Conservation (phyloP, 2,329 filamentous ascomycete genomes). For the Calonectria henricotiae region DNA sequence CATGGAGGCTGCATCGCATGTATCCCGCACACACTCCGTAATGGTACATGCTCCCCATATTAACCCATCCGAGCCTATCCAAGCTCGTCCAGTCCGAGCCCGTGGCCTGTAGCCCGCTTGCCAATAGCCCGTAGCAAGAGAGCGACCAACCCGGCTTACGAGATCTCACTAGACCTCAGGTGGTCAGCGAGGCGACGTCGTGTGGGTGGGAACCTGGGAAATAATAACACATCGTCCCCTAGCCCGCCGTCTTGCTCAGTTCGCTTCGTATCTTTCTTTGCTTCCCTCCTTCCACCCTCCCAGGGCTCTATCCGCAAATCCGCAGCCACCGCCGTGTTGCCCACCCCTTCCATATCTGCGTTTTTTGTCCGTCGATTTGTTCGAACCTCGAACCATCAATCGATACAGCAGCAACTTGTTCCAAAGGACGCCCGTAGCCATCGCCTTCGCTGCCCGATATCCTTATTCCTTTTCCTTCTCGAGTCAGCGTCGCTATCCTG, state of each 20-base stretch:
- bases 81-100: constrained; percentile 27
- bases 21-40: constrained; percentile 22
- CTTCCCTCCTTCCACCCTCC: constrained; percentile 18
- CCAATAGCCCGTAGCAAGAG: constrained; percentile 29
- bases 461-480: neutral
- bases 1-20: constrained; percentile 18
- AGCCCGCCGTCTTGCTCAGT: constrained; percentile 34
- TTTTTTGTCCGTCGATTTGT: constrained; percentile 20
- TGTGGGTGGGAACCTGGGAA: constrained; percentile 42
- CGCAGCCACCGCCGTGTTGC: constrained; percentile 23
- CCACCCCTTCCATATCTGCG: constrained; percentile 1
- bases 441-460: constrained; percentile 29
- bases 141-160: constrained; percentile 41
- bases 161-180: constrained; percentile 49
- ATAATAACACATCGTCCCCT: constrained; percentile 44
- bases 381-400: constrained; percentile 15
- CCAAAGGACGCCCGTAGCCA: constrained; percentile 12
- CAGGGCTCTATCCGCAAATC: constrained; percentile 23
- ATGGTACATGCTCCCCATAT: constrained; percentile 24
- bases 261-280: constrained; percentile 34
- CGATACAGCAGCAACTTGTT: neutral
- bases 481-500: constrained; percentile 19
- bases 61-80: constrained; percentile 26
- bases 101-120: constrained; percentile 33
- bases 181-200: constrained; percentile 38